Percentiles rank a stretch among this genome's conserved stretches.
phyloP scores from a whole-genome alignment of 345 rosid genomes.

The Citrus sp. region DNA sequence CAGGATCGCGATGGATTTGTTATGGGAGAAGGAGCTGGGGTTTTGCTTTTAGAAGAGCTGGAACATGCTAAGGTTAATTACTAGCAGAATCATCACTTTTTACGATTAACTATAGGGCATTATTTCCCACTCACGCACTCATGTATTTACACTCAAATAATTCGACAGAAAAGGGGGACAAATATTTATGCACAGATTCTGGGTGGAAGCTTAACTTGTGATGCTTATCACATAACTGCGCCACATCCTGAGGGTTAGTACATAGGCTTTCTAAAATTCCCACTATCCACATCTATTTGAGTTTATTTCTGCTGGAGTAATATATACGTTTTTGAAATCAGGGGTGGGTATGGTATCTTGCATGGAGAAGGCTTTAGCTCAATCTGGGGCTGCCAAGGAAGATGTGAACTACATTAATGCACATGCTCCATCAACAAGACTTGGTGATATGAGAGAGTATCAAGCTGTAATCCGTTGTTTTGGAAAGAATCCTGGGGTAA shows the following conservation, averaged over 20 bases:
- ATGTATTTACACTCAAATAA: neutral
- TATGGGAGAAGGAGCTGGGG: conserved; percentile 67
- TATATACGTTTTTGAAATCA: neutral
- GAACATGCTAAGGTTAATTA: conserved; percentile 53
- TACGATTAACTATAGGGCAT: neutral
- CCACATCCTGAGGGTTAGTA: conserved; percentile 52
- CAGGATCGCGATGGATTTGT: conserved; percentile 61
- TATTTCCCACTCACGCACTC: neutral
- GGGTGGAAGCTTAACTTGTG: conserved; percentile 55
- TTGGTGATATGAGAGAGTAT: conserved; percentile 51
- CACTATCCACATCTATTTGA: too few relatives aligned
- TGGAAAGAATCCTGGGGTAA: conserved; percentile 38
- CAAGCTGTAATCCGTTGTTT: conserved; percentile 47
- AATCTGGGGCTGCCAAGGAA: conserved; percentile 42
- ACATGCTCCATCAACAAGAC: conserved; percentile 54
- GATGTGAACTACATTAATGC: conserved; percentile 62
- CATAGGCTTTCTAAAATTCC: neutral
- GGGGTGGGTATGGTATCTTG: conserved; percentile 49
- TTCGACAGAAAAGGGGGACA: conserved; percentile 50
- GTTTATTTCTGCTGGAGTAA: too few relatives aligned
- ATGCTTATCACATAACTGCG: conserved; percentile 53
- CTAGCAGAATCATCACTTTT: neutral
- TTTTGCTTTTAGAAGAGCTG: conserved; percentile 55
- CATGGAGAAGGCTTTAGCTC: conserved; percentile 49
- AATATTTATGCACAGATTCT: conserved; percentile 52